Evolutionary conservation across 2,329 filamentous ascomycete genomes (phyloP), one percentile per base, ranked within the genome.

Genomic region (Aaosphaeria pasadenensis): DNA sequence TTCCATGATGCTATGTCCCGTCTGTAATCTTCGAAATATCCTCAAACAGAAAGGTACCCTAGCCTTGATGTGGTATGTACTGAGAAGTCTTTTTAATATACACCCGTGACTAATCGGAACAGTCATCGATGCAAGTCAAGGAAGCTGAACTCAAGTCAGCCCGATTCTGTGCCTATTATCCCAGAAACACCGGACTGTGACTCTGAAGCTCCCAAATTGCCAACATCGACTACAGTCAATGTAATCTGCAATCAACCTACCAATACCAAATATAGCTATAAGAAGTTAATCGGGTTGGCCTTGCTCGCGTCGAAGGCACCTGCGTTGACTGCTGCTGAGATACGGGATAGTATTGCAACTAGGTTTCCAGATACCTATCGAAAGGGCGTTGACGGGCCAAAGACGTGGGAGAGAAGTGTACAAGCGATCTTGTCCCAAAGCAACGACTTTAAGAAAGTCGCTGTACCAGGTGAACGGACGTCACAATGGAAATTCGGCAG

Each of bases 401-500:
- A 36, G 9, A n/a, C 13, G 9, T 62, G 55, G 58, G 49, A 58
- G 32, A 55, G 38, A 13, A 54, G 44, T 17, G 28, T 59, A 5
- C 43, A 32, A 31, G 33, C 54, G 5, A 40, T 39, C 17, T 48
- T 62, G 11, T 59, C 54, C 6, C 24, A 30, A 6, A 31, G 43
- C 28, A 45, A 47, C 13, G 53, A 56, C 39, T 60, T 62, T 30
- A 7, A 41, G 17, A 41, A 50, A 30, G 5, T 30, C 2, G 52
- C 42, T 38, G 43, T 42, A 38, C 11, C 24, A 11, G 43, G 31
- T 31, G 9, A 33, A 29, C 30, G 11, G 2, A 28, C 7, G 43
- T 47, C 30, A n/a, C 11, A 13, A 33, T 47, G 46, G 47, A 38
- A 7, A 11, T 51, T 49, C 44, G 31, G 33, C n/a, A 45, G 44